Evolutionary conservation across 169 alveolate genomes (phyloP).

Genomic region (Plasmodium berghei): DNA sequence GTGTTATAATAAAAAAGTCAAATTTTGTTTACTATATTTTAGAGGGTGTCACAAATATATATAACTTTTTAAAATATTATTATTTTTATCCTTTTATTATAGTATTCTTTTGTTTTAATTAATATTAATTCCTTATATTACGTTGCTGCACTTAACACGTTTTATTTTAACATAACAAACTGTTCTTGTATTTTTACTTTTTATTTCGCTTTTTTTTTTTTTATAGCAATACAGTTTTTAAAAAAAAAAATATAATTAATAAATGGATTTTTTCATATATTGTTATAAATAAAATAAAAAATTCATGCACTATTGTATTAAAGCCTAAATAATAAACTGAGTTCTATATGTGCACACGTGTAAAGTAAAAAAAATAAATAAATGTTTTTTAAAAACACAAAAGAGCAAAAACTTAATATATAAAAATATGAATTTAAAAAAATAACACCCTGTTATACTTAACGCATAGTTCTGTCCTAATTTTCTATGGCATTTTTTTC

Average conservation of each 20-base stretch:
- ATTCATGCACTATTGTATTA: background rate
- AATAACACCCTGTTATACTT: background rate
- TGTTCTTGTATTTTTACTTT: too few relatives aligned
- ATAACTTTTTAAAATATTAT: background rate
- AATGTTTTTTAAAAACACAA: background rate
- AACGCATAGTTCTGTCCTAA: slow-evolving; percentile 16
- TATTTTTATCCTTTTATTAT: too few relatives aligned
- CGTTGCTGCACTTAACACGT: too few relatives aligned
- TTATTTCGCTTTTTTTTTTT: too few relatives aligned
- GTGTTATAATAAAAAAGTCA: too few relatives aligned
- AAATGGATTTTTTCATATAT: background rate
- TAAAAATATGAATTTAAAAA: background rate
- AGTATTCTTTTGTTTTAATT: too few relatives aligned
- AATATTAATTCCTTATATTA: too few relatives aligned
- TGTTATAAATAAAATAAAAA: background rate
- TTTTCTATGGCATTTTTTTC: slow-evolving; percentile 70
- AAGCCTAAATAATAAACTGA: background rate
- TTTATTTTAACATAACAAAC: too few relatives aligned
- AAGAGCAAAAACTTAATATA: background rate
- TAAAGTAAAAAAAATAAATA: background rate
- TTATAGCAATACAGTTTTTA: too few relatives aligned
- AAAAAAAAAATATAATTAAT: too few relatives aligned
- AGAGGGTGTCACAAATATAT: background rate
- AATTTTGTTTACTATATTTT: background rate
- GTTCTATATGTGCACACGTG: background rate